These are phyloP conservation scores for Carex pumila DNA, from an alignment of 176 grass and related monocot genomes.

Conservation along the genomic window DNA sequence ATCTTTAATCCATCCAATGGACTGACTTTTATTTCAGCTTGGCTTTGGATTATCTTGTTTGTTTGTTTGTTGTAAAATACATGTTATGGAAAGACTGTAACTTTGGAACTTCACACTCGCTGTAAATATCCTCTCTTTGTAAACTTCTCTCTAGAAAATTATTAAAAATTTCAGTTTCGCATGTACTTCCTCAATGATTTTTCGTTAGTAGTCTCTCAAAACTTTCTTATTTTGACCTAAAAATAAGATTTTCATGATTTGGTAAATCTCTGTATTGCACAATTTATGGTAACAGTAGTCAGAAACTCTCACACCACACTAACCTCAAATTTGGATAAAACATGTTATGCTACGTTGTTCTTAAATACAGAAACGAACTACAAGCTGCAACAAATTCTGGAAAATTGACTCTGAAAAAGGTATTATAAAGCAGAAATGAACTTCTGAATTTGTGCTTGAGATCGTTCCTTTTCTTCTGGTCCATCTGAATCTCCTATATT, in stretches of 20 bases:
- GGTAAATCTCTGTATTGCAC: neutral
- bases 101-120: neutral
- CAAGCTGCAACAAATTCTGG: neutral
- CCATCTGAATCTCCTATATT: slow-evolving; percentile 92
- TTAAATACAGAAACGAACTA: slow-evolving; percentile 11
- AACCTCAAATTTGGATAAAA: neutral
- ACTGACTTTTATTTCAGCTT: neutral
- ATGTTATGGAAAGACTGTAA: neutral
- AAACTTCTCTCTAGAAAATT: too few species aligned
- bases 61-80: neutral
- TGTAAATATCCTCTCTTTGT: neutral
- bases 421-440: slow-evolving; percentile 52
- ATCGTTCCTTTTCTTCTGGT: slow-evolving; percentile 88
- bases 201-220: neutral
- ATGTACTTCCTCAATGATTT: neutral
- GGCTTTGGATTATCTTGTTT: neutral
- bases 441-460: slow-evolving; percentile 60
- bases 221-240: neutral
- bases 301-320: neutral
- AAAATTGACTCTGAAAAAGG: neutral
- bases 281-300: neutral
- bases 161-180: neutral
- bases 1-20: neutral
- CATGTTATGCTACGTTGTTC: neutral
- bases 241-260: neutral